A percentile compares a stretch with the other conserved stretches of the same genome.
These are phyloP conservation scores for Lophiotrema nucula DNA, from an alignment of 495 filamentous ascomycete species.

Conservation along the genomic window DNA sequence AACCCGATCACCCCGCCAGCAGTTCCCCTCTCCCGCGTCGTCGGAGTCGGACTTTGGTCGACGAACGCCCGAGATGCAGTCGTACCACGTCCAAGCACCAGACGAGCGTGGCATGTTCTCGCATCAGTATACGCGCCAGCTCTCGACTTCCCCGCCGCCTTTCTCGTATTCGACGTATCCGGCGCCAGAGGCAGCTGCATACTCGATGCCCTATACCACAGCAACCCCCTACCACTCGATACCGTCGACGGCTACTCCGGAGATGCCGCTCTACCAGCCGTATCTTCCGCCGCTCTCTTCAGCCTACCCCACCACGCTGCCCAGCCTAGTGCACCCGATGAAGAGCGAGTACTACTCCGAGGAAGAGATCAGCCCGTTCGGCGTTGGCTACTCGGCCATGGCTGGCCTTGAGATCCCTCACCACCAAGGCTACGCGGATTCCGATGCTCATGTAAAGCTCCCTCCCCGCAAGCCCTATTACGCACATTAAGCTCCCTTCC, in stretches of 20 bases:
- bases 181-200: constrained; percentile 64
- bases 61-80: constrained; percentile 38
- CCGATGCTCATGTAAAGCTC: constrained; percentile 68
- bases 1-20: constrained; percentile 50
- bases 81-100: constrained; percentile 32
- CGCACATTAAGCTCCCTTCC: constrained; percentile 31
- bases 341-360: constrained; percentile 60
- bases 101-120: constrained; percentile 57
- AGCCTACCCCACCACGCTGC: constrained; percentile 60
- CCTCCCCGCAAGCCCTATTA: constrained; percentile 39
- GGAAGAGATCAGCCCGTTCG: constrained; percentile 74
- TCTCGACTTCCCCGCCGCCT: constrained; percentile 69
- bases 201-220: constrained; percentile 58
- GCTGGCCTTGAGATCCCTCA: constrained; percentile 70
- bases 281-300: constrained; percentile 64
- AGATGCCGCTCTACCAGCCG: constrained; percentile 55
- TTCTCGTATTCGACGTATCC: constrained; percentile 69
- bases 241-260: constrained; percentile 50
- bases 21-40: constrained; percentile 49
- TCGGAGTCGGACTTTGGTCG: constrained; percentile 31
- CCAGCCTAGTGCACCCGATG: constrained; percentile 64
- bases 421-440: constrained; percentile 60
- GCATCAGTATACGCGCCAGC: constrained; percentile 68
- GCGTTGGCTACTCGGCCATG: constrained; percentile 71
- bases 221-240: constrained; percentile 63